Conservation (phyloP, 1,139 yeast genomes). For the Scheffersomyces titani region DNA sequence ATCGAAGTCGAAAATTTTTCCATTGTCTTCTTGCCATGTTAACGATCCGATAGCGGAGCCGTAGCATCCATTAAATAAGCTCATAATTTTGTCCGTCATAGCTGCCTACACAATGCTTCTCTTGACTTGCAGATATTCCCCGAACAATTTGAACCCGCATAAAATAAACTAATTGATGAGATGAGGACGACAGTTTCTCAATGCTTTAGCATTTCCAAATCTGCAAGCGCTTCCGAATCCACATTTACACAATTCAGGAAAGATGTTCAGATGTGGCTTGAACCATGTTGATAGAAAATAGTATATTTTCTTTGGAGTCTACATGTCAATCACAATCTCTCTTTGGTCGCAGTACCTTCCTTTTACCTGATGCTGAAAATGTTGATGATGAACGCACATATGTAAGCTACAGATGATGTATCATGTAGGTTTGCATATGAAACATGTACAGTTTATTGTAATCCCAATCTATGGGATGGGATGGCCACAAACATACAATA, state of each 20-base stretch:
- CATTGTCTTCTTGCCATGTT: background rate
- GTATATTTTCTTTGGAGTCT: background rate
- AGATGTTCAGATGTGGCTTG: background rate
- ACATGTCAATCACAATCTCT: background rate
- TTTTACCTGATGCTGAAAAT: background rate
- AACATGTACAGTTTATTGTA: background rate
- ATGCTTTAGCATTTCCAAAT: background rate
- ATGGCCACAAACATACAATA: background rate
- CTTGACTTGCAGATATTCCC: background rate
- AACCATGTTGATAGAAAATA: too few species aligned
- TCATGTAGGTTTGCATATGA: background rate
- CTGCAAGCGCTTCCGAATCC: background rate
- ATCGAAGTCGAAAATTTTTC: background rate
- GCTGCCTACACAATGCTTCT: background rate
- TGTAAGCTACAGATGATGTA: background rate
- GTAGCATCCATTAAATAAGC: background rate
- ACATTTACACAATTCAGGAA: background rate
- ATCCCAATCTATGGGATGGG: background rate
- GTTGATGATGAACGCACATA: background rate
- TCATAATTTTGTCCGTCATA: background rate
- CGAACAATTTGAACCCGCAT: background rate
- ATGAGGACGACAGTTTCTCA: background rate
- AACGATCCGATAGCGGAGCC: background rate
- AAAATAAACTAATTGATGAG: background rate
- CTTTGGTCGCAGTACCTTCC: background rate